Conservation (phyloP, 768 basidiomycete genomes). For the Gymnopilus junonius region DNA sequence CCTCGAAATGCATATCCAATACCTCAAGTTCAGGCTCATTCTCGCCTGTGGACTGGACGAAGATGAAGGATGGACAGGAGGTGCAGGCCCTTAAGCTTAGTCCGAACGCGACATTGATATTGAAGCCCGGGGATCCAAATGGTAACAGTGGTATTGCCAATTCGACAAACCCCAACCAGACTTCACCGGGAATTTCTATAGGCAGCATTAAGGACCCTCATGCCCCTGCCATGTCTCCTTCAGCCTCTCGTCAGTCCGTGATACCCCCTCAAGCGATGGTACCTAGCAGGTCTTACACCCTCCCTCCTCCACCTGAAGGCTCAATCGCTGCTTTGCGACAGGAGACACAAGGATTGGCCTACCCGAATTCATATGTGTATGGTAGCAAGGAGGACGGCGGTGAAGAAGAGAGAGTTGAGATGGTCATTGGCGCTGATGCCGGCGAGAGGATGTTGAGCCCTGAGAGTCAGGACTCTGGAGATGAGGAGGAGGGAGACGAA, state of each 20-base stretch:
- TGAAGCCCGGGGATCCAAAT: neutral
- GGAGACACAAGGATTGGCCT: neutral
- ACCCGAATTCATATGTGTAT: neutral
- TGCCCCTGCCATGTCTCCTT: neutral
- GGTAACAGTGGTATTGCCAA: neutral
- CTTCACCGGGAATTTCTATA: neutral
- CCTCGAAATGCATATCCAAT: neutral
- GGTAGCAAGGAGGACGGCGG: neutral
- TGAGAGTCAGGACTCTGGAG: slow-evolving; percentile 10
- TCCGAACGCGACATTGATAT: slow-evolving; percentile 5
- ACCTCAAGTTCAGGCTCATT: neutral
- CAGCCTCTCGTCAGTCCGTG: neutral
- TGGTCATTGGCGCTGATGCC: slow-evolving; percentile 17
- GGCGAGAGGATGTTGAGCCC: slow-evolving; percentile 19
- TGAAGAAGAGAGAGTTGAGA: neutral
- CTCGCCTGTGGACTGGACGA: slow-evolving; percentile 13
- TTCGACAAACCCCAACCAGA: neutral
- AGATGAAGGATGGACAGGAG: neutral
- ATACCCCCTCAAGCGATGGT: neutral
- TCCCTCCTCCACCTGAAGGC: slow-evolving; percentile 20
- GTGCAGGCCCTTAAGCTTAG: neutral
- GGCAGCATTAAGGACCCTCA: neutral
- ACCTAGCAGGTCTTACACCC: slow-evolving; percentile 9
- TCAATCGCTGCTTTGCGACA: slow-evolving; percentile 19
- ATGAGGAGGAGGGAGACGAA: neutral